A percentile compares a stretch with the other conserved stretches of the same genome.
These are phyloP conservation scores for Beta lomatogona DNA, from an alignment of 179 eudicot species.

Conservation along the genomic window DNA sequence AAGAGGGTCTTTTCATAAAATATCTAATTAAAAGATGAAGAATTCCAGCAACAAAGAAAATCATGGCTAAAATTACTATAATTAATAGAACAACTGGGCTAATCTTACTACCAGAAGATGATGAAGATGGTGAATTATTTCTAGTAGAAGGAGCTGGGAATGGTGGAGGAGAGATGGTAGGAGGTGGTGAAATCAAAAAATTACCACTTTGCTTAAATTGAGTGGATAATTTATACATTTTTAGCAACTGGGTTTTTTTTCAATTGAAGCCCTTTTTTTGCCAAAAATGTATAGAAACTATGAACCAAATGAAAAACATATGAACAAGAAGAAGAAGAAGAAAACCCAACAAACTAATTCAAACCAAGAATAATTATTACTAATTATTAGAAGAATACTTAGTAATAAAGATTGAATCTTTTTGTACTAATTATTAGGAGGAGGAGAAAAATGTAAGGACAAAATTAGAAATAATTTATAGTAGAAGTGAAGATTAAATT, in stretches of 20 bases:
- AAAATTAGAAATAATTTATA: neutral
- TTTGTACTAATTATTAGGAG: neutral
- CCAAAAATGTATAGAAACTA: neutral
- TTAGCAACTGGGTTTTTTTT: slow-evolving; percentile 22
- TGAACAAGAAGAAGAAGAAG: neutral
- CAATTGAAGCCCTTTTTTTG: slow-evolving; percentile 15
- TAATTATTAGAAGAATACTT: neutral
- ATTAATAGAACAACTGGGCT: slow-evolving; percentile 48
- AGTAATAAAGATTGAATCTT: slow-evolving; percentile 31
- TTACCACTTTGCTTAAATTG: slow-evolving; percentile 25
- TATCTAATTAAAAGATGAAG: slow-evolving; percentile 52
- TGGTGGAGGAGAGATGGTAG: slow-evolving; percentile 21
- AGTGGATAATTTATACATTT: slow-evolving; percentile 30
- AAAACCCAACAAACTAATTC: neutral
- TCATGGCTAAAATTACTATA: slow-evolving; percentile 47
- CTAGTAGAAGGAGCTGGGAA: neutral
- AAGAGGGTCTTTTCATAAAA: slow-evolving; percentile 43
- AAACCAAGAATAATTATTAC: neutral
- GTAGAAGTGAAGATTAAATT: neutral
- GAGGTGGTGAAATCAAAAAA: slow-evolving; percentile 27
- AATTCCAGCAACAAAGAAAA: slow-evolving; percentile 52
- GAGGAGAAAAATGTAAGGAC: neutral
- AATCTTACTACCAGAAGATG: slow-evolving; percentile 26
- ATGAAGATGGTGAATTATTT: neutral
- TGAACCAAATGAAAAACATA: neutral